Base-by-base conservation (phyloP, 768 basidiomycete genomes). In the Cystobasidium tubakii region DNA sequence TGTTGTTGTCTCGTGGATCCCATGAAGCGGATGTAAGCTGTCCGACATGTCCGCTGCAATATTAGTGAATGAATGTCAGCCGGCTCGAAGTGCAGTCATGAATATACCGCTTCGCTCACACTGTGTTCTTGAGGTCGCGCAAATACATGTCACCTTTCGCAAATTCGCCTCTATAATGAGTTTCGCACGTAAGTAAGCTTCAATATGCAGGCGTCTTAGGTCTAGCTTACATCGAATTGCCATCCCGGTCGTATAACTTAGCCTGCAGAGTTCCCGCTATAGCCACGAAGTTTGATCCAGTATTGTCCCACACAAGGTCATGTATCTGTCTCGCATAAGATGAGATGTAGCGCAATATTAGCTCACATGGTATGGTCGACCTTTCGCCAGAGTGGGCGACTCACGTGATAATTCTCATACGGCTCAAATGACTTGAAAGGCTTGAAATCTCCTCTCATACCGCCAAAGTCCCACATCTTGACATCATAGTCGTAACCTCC, bases 391-490 rank as follows among this genome's bases (percentile, higher is more conserved):
- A 27, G 21, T 6, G 31, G 1, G 54, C 72, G 70, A 80, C 83
- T 43, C 76, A 94, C 92, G 82, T 94, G 88, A 82, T 96, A 96
- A 78, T 88, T 91, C 76, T 91, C 92, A 74, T 90, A 88, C 75
- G 93, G 90, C 80, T 99, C 96, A 88, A 90, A 98, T 77, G 87
- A 90, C 83, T 94, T 90, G 86, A 99, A 98, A 19, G 96, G 94
- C 82, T 91, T 91, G 82, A 83, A 88, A 54, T 66, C 55, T 75
- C 85, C 83, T 79, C 91, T 90, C 96, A 99, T 99, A 19, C 96
- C 96, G 77, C 95, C 95, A 82, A 98, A 98, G 82, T 99, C 96
- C 94, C 95, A 99, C 67, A 99, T 82, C 83, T 98, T 98, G 82
- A 90, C 88, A 82, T 99, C 96, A 80, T 98, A 98, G 81, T 99